Conservation (phyloP, 2,329 filamentous ascomycete genomes). For the Neopestalotiopsis rosae region DNA sequence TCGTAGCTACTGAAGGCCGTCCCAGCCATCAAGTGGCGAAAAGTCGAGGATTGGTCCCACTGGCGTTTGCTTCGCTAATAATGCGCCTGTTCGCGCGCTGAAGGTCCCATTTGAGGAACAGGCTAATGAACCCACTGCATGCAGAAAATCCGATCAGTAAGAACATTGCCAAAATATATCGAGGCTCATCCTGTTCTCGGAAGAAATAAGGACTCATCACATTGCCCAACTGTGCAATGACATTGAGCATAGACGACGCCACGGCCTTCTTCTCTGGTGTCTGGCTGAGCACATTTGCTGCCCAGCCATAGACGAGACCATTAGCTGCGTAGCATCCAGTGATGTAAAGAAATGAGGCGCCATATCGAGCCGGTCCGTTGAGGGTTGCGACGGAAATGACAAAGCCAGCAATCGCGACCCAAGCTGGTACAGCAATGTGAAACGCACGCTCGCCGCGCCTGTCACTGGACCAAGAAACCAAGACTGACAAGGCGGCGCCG, state of each 20-base stretch:
- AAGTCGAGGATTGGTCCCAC: too few relatives aligned
- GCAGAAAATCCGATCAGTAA: not conserved
- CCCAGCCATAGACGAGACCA: not conserved
- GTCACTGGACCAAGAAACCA: not conserved
- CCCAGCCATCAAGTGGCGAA: too few relatives aligned
- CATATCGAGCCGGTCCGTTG: not conserved
- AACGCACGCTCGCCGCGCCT: not conserved
- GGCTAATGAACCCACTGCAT: not conserved
- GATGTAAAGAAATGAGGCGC: not conserved
- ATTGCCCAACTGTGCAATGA: not conserved
- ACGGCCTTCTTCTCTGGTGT: not conserved
- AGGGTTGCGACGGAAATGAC: not conserved
- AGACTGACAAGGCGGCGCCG: not conserved
- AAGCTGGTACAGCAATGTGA: not conserved
- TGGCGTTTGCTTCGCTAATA: too few relatives aligned
- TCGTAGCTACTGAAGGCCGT: too few relatives aligned
- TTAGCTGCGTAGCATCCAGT: not conserved
- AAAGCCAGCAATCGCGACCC: not conserved
- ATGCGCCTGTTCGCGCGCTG: not conserved
- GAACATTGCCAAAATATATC: not conserved
- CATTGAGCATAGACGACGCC: not conserved
- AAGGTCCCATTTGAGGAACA: not conserved
- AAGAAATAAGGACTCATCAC: not conserved
- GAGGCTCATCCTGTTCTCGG: not conserved
- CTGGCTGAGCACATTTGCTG: not conserved